These are phyloP conservation scores for Metschnikowia sp. DNA, from an alignment of 805 yeast genomes.

Conservation along the genomic window DNA sequence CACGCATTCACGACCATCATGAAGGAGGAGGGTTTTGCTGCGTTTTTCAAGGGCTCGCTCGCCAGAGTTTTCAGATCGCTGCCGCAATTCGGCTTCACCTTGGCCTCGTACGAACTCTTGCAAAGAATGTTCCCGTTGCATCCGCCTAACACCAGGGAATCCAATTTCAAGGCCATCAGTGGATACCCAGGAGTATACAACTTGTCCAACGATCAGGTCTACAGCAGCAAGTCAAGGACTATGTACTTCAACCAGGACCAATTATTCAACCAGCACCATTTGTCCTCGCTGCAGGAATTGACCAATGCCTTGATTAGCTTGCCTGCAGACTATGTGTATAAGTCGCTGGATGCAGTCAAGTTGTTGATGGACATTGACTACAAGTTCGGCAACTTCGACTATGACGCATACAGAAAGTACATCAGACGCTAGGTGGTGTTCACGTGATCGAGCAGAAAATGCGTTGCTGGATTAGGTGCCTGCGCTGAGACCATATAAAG, in stretches of 20 bases:
- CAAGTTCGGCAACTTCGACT: conserved; percentile 55
- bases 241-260: conserved; percentile 34
- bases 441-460: too few species aligned
- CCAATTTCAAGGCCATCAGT: conserved; percentile 41
- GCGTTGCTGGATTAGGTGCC: too few species aligned
- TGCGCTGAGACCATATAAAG: too few species aligned
- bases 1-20: conserved; percentile 75
- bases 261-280: conserved; percentile 34
- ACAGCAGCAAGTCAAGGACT: conserved; percentile 33
- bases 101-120: conserved; percentile 94
- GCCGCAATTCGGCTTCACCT: conserved; percentile 96
- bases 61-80: conserved; percentile 94
- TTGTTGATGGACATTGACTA: conserved; percentile 61
- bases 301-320: conserved; percentile 40
- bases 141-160: conserved; percentile 43
- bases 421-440: conserved; percentile 19
- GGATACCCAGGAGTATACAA: conserved; percentile 46
- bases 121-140: conserved; percentile 74
- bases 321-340: conserved; percentile 48
- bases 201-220: conserved; percentile 40
- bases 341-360: conserved; percentile 58
- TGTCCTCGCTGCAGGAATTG: conserved; percentile 23
- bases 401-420: conserved; percentile 42
- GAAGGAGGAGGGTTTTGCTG: conserved; percentile 77
- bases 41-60: conserved; percentile 94